A percentile compares a stretch with the other conserved stretches of the same genome.
Conservation (phyloP, 352 stramenopile species). For the Thalassiosira pacifica region DNA sequence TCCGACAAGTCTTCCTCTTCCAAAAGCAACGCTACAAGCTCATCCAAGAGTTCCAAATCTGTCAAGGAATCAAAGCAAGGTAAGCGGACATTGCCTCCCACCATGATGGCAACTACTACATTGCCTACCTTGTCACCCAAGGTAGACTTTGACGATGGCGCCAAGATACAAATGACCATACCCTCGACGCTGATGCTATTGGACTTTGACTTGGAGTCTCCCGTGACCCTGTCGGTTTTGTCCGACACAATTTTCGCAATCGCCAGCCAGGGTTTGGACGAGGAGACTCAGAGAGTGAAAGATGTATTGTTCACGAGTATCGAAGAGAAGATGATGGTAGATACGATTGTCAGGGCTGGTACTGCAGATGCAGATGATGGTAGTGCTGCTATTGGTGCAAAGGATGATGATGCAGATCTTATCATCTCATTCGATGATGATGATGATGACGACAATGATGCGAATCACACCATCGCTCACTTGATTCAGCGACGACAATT, state of each 20-base stretch:
- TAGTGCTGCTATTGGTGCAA: neutral
- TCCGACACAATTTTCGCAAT: neutral
- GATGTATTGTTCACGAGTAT: neutral
- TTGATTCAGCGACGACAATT: neutral
- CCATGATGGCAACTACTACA: too few species aligned
- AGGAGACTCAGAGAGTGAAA: neutral
- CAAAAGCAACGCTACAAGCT: too few species aligned
- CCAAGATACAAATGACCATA: constrained; percentile 7
- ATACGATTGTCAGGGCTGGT: too few species aligned
- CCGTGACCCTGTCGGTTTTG: neutral
- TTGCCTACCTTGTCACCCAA: too few species aligned
- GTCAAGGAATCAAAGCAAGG: too few species aligned
- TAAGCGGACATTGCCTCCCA: too few species aligned
- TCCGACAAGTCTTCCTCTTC: too few species aligned
- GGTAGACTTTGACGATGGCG: neutral
- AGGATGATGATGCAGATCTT: neutral
- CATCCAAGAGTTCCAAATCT: too few species aligned
- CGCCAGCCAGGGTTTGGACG: neutral
- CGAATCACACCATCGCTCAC: neutral
- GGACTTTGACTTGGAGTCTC: neutral
- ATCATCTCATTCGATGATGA: too few species aligned
- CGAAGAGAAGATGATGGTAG: neutral
- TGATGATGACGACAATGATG: neutral
- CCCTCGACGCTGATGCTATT: neutral
- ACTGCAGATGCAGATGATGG: too few species aligned